These are phyloP conservation scores for Arthrobotrys pseudoclavata DNA, from an alignment of 2,329 filamentous ascomycete species.

Conservation along the genomic window DNA sequence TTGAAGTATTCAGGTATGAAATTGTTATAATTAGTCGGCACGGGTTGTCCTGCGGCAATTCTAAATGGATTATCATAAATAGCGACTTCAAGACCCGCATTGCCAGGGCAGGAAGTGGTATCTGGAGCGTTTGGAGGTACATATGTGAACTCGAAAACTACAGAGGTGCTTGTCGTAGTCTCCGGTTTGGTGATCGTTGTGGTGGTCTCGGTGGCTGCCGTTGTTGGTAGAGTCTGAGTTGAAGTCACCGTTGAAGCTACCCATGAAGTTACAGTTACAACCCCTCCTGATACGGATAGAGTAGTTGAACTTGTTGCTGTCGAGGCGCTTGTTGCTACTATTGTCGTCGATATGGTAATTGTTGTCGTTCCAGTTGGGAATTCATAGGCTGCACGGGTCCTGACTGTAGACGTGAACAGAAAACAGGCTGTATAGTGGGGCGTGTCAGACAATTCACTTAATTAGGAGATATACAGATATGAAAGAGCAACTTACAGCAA, in stretches of 20 bases:
- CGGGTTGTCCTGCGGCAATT: background rate
- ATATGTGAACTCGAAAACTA: slow-evolving; percentile 6
- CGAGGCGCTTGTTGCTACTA: background rate
- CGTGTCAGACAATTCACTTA: background rate
- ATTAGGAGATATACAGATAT: background rate
- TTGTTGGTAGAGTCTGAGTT: background rate
- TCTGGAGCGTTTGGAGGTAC: slow-evolving; percentile 3
- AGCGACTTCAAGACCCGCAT: slow-evolving; percentile 33
- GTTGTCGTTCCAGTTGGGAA: slow-evolving; percentile 31
- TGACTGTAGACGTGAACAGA: slow-evolving; percentile 8
- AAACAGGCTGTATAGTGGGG: slow-evolving; percentile 21
- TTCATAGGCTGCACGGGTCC: slow-evolving; percentile 10
- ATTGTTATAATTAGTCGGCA: background rate
- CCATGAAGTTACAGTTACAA: slow-evolving; percentile 12
- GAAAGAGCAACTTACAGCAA: slow-evolving; percentile 10
- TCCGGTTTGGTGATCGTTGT: background rate
- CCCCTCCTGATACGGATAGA: background rate
- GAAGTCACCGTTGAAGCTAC: background rate
- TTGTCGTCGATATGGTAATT: slow-evolving; percentile 9
- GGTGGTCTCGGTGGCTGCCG: background rate
- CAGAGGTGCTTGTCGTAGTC: background rate
- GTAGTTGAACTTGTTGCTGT: background rate
- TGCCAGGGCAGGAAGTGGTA: slow-evolving; percentile 6
- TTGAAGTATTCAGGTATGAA: slow-evolving; percentile 22
- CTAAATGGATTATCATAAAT: slow-evolving; percentile 25